Evolutionary conservation across 2,329 filamentous ascomycete genomes (phyloP).

Genomic region (Pseudonectria buxi): DNA sequence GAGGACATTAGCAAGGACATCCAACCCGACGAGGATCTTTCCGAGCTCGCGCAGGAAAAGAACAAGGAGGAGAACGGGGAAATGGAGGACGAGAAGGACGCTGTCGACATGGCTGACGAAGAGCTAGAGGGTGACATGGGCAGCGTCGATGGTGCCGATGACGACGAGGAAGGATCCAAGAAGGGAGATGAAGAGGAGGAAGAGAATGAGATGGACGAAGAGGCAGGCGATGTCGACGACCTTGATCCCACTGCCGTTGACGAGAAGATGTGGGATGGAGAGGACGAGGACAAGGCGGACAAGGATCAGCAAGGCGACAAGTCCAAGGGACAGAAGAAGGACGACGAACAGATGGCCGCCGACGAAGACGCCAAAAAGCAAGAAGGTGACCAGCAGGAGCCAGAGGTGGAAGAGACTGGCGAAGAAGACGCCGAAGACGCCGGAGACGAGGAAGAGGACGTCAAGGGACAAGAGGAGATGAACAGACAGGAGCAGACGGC

Average conservation of each 20-base stretch:
- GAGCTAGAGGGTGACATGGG: constrained; percentile 84
- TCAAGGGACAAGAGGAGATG: constrained; percentile 47
- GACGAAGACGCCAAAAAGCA: constrained; percentile 52
- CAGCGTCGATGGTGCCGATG: constrained; percentile 54
- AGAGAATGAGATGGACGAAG: constrained; percentile 76
- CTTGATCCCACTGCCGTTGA: constrained; percentile 85
- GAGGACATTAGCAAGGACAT: constrained; percentile 99
- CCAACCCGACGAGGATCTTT: constrained; percentile 84
- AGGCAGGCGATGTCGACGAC: constrained; percentile 85
- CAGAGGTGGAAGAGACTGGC: constrained; percentile 39
- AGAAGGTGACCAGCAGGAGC: constrained; percentile 28
- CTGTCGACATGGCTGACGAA: constrained; percentile 86
- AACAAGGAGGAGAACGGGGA: constrained; percentile 59
- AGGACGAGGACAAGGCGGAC: constrained; percentile 69
- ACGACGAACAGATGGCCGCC: constrained; percentile 52
- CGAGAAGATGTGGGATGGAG: constrained; percentile 98
- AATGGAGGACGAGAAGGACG: constrained; percentile 75
- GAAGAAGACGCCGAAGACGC: constrained; percentile 47
- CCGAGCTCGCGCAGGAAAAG: constrained; percentile 81
- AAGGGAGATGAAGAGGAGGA: constrained; percentile 59
- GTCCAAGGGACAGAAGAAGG: constrained; percentile 60
- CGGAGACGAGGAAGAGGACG: constrained; percentile 53
- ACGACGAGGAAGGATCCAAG: constrained; percentile 53
- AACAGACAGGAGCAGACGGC: constrained; percentile 66
- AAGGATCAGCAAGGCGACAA: constrained; percentile 75